phyloP scores from a whole-genome alignment of 1,284 basidiomycete genomes.

The Apiotrichum sp. region DNA sequence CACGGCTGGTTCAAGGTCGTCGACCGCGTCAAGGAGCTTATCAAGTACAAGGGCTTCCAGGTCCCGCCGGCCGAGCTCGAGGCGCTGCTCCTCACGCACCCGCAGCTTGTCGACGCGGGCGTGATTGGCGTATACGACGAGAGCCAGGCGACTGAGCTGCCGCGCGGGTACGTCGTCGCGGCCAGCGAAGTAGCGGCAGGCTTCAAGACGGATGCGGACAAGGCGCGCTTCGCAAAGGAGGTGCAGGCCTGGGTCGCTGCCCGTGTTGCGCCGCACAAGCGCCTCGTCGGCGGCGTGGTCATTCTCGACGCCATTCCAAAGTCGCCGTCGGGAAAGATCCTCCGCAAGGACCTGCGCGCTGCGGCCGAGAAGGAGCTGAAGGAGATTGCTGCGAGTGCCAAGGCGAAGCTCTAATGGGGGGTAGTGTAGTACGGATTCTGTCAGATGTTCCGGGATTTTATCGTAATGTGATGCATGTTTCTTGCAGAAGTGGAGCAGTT shows the following conservation, averaged over 20 bases:
- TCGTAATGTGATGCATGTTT: no score
- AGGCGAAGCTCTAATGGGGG: no score
- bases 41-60: slow-evolving; percentile 61
- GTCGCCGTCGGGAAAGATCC: slow-evolving; percentile 42
- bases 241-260: slow-evolving; percentile 59
- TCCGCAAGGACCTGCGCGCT: slow-evolving; percentile 39
- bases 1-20: slow-evolving; percentile 54
- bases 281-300: slow-evolving; percentile 48
- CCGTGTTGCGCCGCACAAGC: slow-evolving; percentile 52
- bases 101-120: slow-evolving; percentile 62
- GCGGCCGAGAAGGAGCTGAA: slow-evolving; percentile 24
- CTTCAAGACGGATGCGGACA: slow-evolving; percentile 7
- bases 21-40: slow-evolving; percentile 63
- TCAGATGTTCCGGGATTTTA: no score
- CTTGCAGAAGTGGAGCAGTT: no score
- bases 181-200: not conserved
- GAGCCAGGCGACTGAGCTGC: slow-evolving; percentile 61
- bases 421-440: no score
- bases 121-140: slow-evolving; percentile 63
- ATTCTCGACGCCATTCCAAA: slow-evolving; percentile 51
- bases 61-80: slow-evolving; percentile 84
- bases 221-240: slow-evolving; percentile 48
- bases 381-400: no score
- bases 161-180: slow-evolving; percentile 37
- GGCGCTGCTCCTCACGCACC: slow-evolving; percentile 62